Base-by-base conservation (phyloP, 305 asterid species). In the Nicotiana rustica region DNA sequence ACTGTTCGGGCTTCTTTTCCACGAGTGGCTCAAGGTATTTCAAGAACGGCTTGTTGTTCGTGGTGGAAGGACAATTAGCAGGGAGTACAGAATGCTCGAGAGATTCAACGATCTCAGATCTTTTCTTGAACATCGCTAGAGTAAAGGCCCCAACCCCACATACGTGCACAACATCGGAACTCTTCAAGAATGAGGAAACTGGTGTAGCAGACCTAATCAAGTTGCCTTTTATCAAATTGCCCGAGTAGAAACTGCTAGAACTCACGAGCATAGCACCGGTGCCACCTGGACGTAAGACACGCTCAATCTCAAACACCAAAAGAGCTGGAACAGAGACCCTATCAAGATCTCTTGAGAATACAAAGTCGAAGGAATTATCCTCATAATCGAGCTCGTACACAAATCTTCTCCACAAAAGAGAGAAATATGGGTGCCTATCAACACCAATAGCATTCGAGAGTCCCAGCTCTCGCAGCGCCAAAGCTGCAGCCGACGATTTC, bases 281-380 rank as follows among this genome's bases (percentile, higher is more conserved):
- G 82, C 99, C 97, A 41, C 98, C 97, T 0, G 97, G 94, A 21
- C 89, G 88, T 7, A 96, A 83, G 18, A 96, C 92, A 18, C 99
- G 97, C 89, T 96, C 99, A 29, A 94, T 90, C 89, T 96, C 99
- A 44, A 79, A 85, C 70, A 93, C 90, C 4, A 96, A 86, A 76
- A 96, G 92, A 35, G 94, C 87, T 0, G 98, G 98, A 15, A 93
- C 88, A 0, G 96, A 89, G 6, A 89, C 93, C 90, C 86, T 76
- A 77, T 94, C 97, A 10, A 96, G 91, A 88, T 91, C 93, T 64
- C 90, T 87, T 0, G 94, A 88, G 90, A 90, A 96, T 61, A 96
- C 96, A 80, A 96, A 91, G 64, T 96, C 96, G 77, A 96, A 94
- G 82, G 87, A 80, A 41, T 82, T 84, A 79, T 93, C 94, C 76